Base-by-base conservation (phyloP, 2,329 filamentous ascomycete genomes). In the Fusarium devonianum region DNA sequence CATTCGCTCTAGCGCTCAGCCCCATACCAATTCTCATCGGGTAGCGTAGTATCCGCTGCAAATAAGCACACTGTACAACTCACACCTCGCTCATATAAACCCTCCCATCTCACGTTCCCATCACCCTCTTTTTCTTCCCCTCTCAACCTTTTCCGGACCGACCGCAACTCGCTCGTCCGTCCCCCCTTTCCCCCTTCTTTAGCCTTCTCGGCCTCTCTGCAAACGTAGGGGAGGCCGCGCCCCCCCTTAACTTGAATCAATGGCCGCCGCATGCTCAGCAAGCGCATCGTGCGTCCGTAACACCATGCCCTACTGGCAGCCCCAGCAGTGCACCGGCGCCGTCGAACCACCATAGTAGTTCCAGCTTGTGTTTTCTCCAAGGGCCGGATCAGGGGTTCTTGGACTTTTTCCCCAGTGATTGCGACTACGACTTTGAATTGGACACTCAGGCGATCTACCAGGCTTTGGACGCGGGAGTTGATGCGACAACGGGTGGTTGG, bases 201-300 rank as follows among this genome's bases (percentile, higher is more conserved):
- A 49, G 51, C 62, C 57, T 52, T 48, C 17, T 36, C 45, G 62
- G 62, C 62, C 62, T 57, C 55, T 63, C 62, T 56, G 51, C 44
- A 44, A 12, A 30, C 39, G 49, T 58, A 64, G 59, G 62, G 61
- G 57, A 65, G 62, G 62, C 62, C 59, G 54, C 41, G 14, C 34
- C 61, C 56, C 56, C 60, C 56, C n/a, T 33, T 56, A 65, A 61
- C 62, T 63, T 65, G 62, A 64, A 65, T 49, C 60, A 62, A 65
- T 65, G 62, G 49, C 2, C n/a, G 51, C 53, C 42, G 22, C 48
- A n/a, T 21, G 42, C 19, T 30, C 60, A 53, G 28, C 56, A 5
- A n/a, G 42, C 7, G 19, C 55, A 21, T 13, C 1, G 7, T 62
- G 62, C 25, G 25, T 30, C 42, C 47, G 55, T 12, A 14, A n/a